Conservation (phyloP, 192 early-diverging fungal genomes). For the Allomyces macrogynus region DNA sequence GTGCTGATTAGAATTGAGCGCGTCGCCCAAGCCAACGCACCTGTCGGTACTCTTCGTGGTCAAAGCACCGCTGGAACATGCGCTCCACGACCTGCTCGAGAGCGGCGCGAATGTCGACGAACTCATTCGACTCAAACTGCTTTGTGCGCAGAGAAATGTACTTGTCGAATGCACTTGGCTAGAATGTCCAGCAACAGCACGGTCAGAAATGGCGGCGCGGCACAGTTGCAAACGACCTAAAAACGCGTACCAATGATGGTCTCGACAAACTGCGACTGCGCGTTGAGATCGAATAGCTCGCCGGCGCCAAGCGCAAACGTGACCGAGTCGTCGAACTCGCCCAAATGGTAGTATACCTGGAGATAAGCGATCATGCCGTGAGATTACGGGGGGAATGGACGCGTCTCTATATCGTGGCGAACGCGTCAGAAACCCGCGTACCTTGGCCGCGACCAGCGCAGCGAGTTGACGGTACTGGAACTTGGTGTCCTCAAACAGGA, state of each 20-base stretch:
- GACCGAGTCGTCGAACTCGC: slow-evolving; percentile 87
- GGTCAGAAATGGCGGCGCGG: neutral
- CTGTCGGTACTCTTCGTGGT: slow-evolving; percentile 67
- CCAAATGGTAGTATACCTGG: slow-evolving; percentile 90
- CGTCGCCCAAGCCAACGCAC: slow-evolving; percentile 4
- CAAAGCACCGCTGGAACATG: slow-evolving; percentile 85
- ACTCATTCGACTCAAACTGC: slow-evolving; percentile 17
- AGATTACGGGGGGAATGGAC: neutral
- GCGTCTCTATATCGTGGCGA: neutral
- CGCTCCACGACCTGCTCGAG: slow-evolving; percentile 78
- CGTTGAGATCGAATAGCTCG: slow-evolving; percentile 59
- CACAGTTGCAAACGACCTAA: neutral
- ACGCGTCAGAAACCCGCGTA: slow-evolving; percentile 9
- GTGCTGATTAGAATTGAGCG: neutral
- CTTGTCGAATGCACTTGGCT: slow-evolving; percentile 85
- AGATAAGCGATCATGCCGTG: neutral
- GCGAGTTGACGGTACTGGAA: slow-evolving; percentile 76
- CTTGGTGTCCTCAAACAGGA: slow-evolving; percentile 74
- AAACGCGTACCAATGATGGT: slow-evolving; percentile 67
- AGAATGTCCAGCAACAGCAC: slow-evolving; percentile 6
- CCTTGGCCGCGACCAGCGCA: slow-evolving; percentile 90
- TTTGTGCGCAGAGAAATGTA: slow-evolving; percentile 60
- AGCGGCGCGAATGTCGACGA: slow-evolving; percentile 43
- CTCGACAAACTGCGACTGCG: slow-evolving; percentile 73
- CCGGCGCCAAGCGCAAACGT: slow-evolving; percentile 89